Base-by-base conservation (phyloP, 306 rosid genomes). In the Senna tora region DNA sequence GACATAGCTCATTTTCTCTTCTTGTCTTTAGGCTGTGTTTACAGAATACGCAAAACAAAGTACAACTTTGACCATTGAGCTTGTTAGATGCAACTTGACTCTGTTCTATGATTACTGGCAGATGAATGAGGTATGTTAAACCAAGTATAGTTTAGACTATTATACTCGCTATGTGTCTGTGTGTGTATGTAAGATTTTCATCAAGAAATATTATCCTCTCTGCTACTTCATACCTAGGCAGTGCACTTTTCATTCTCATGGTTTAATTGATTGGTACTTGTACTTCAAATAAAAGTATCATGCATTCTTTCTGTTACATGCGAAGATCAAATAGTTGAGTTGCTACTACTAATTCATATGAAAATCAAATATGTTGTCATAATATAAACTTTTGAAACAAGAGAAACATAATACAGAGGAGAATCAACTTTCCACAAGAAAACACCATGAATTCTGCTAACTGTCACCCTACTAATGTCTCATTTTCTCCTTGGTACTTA, bases 101-200 rank as follows among this genome's bases (percentile, higher is more conserved):
- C 72, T 94, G 72, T 91, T 86, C 75, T 94, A 94, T 75, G 84
- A 84, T 72, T 94, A 94, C 81, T 91, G 99, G 99, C 96, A 82
- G 84, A 86, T 81, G 90, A 82, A 90, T 77, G 97, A 94, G 99
- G 97, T 94, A 91, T 59, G 56, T 47, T 25, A 17, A 25, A 25
- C 30, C 30, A 25, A 25, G 1, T 30, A 38, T 1, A 21, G 1
- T 30, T 19, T 1, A 21, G 62, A 32, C 65, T 41, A 20, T 33
- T 79, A 42, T 32, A 36, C 21, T 5, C 67, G 15, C 71, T 57
- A 52, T 57, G 22, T 28, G 42, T 33, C 30, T 25, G 8, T 53
- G 14, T 22, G 13, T 32, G 59, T 41, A 5, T 59, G n/a, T 60
- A 50, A 51, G 6, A 38, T 68, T 69, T 46, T 69, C 52, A 34